Evolutionary conservation across 176 grass and related monocot species (phyloP), one percentile per base, ranked within the genome.

Genomic region (Cenchrus fungigraminus): DNA sequence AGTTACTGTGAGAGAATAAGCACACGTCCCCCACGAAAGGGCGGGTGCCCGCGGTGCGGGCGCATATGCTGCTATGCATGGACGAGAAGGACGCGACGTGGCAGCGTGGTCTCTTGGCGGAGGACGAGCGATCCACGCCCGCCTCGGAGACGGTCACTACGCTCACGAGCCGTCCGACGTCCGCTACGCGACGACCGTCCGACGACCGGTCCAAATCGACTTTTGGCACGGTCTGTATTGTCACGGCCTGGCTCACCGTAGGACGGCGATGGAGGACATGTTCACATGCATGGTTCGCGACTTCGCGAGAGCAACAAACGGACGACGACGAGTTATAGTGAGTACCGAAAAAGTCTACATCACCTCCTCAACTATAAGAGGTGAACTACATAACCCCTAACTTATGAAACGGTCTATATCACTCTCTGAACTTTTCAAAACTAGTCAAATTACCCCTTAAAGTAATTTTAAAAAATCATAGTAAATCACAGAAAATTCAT

Each of bases 51-150:
- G 25, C 25, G 25, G 25, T 25, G 25, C 25, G 25, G 25, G 25
- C 25, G 37, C 37, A 40, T 40, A 40, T 3, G 37, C 37, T 40
- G 37, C 34, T 76, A 15, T 86, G 49, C 31, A 29, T 83, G 84
- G 89, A 61, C 20, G 43, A 62, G 29, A 74, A 52, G 11, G 52
- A 32, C 51, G 80, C 80, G 19, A 87, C 89, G 84, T 90, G 89
- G 80, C 79, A 13, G 1, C 14, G 6, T 6, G 53, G 42, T 73
- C 51, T 17, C 73, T 49, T 60, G 8, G 52, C 34, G 29, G 34
- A 29, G 0, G 54, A 11, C 40, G n/a, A 28, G 73, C 4, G 73
- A 16, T 22, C 66, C 1, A 8, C 12, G 3, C 61, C 14, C 5
- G 42, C 69, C 71, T 62, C 32, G 77, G 20, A 44, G 62, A 68